Base-by-base conservation (phyloP, 2,329 filamentous ascomycete species). In the Knufia fluminis region DNA sequence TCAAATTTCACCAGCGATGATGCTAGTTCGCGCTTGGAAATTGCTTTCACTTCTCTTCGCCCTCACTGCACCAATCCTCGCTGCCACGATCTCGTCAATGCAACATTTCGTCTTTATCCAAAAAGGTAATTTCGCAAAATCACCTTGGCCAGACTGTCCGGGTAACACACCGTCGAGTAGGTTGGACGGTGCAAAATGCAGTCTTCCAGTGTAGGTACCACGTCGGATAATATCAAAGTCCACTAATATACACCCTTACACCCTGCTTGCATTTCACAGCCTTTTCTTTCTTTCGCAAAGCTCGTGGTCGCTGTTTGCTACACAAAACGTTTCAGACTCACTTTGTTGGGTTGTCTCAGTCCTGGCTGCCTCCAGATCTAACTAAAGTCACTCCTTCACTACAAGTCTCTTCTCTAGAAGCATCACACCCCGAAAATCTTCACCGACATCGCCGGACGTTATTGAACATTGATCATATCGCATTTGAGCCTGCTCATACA, bases 311-410 rank as follows among this genome's bases (percentile, higher is more conserved):
- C 33, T 48, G 17, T 39, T 48, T 48, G 45, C 33, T 48, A 26
- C 45, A 22, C 26, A 17, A 12, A 26, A 6, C 22, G 45, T 48
- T 48, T 48, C 45, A 48, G 45, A 48, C 45, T 48, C 35, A 20
- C 23, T 12, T 45, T 14, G 42, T 32, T n/a, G 20, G 28, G n/a
- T 23, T 12, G 23, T 23, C 42, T 12, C 14, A 32, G 24, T 33
- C 23, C 31, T 32, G 26, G 42, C 42, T 45, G 19, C 42, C 42
- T 45, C 42, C 42, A 45, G 42, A 20, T 12, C 42, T 23, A 45
- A 45, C 45, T 48, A 40, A 31, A 31, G 33, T 20, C 40, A 32
- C 9, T 50, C 48, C 14, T 44, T 36, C 40, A 45, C 31, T n/a
- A 33, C n/a, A 8, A 31, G 14, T 9, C 14, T 20, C n/a, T 47